Evolutionary conservation across 345 rosid species (phyloP), one percentile per base, ranked within the genome.

Genomic region (Ricinus communis): DNA sequence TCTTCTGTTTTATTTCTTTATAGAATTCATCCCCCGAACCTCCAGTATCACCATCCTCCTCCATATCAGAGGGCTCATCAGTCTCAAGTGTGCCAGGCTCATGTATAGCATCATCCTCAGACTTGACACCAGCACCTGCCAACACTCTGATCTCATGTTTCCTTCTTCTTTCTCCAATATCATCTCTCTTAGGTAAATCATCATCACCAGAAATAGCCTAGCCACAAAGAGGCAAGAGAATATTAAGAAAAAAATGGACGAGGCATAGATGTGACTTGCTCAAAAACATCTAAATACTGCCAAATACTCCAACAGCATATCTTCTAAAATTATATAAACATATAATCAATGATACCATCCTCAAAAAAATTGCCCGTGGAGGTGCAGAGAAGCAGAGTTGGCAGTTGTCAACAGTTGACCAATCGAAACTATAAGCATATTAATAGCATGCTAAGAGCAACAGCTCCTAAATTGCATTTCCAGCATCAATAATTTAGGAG

Each of bases 151-250:
- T 86, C 79, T 94, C 98, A 74, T 85, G 85, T 72, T 88, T 90
- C 82, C 93, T 87, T 77, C 97, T 87, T 76, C 97, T 84, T 81
- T 91, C 97, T 73, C 98, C 98, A 71, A 94, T 88, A 75, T 93
- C 97, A 82, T 93, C 98, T 70, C 98, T 81, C 82, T 61, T 85
- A 0, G 97, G 98, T 70, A 93, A 72, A 82, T 93, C 97, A 77
- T 90, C 96, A 69, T 91, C 97, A 65, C 98, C 97, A 28, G 88
- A 90, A 64, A 94, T 62, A 74, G 82, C 83, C 98, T 91, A 72
- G 60, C 55, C 59, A 50, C 54, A 65, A 74, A 31, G 14, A 59
- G n/a, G 9, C 27, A 40, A 49, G 59, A 53, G 40, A 43, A 33
- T 2, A 33, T 33, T 43, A 43, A 30, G 14, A 54, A 59, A 50